Evolutionary conservation across 371 early-diverging fungal species (phyloP).

Genomic region (Thermomucor indicae-seudaticae): DNA sequence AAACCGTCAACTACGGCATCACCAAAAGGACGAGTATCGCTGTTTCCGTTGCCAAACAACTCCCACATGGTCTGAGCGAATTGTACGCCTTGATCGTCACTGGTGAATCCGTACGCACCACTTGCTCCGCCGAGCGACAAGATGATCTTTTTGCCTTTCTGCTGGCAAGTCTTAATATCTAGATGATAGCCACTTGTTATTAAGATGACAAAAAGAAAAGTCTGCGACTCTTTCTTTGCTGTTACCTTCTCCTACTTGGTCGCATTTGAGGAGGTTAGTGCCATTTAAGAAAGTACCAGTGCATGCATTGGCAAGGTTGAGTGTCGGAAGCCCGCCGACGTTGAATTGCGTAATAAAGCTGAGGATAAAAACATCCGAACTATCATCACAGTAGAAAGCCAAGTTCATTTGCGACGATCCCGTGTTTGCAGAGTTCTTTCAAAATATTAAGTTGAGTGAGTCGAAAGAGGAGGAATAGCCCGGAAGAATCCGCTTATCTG

Average conservation of each 20-base stretch:
- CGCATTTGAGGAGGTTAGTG: conserved; percentile 51
- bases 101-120: conserved; percentile 54
- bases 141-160: conserved; percentile 55
- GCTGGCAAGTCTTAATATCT: conserved; percentile 65
- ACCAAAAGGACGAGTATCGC: conserved; percentile 57
- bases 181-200: too few species aligned
- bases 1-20: conserved; percentile 61
- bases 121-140: conserved; percentile 70
- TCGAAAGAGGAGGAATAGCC: neutral
- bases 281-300: conserved; percentile 41
- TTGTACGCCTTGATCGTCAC: conserved; percentile 37
- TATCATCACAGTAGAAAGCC: conserved; percentile 52
- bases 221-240: neutral
- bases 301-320: conserved; percentile 65
- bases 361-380: conserved; percentile 52
- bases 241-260: conserved; percentile 46
- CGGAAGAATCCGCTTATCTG: conserved; percentile 8
- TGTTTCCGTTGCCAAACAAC: conserved; percentile 51
- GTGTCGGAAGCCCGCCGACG: conserved; percentile 34
- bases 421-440: conserved; percentile 28
- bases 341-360: conserved; percentile 59
- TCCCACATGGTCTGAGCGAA: conserved; percentile 65
- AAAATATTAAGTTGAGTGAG: neutral
- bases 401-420: conserved; percentile 34
- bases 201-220: neutral